phyloP scores from a whole-genome alignment of 2,329 filamentous ascomycete species.

The Pseudogymnoascus pannorum region DNA sequence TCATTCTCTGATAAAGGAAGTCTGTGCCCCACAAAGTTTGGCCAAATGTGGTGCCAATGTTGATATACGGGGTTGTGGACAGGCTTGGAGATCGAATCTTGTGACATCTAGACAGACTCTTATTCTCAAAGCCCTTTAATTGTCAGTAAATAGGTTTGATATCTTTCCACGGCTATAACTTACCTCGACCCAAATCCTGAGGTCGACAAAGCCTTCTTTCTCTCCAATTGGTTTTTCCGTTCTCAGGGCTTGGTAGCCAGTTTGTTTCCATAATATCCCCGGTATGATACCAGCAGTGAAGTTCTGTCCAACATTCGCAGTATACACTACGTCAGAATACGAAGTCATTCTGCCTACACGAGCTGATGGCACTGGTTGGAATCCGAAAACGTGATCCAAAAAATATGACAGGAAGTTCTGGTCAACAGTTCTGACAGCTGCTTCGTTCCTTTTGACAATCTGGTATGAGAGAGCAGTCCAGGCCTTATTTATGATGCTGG shows the following conservation, averaged over 20 bases:
- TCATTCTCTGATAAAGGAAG: neutral
- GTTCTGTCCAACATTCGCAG: neutral
- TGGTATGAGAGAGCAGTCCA: neutral
- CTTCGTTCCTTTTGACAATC: neutral
- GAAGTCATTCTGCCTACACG: neutral
- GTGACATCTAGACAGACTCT: neutral
- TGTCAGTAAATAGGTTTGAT: neutral
- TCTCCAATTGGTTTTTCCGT: neutral
- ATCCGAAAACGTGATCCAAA: neutral
- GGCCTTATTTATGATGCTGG: neutral
- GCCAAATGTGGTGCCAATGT: conserved; percentile 4
- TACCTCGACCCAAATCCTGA: conserved; percentile 1
- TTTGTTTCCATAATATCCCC: neutral
- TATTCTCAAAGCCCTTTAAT: neutral
- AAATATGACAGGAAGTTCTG: neutral
- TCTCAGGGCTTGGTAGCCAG: neutral
- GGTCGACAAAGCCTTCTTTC: neutral
- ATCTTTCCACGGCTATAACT: neutral
- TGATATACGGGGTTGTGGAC: neutral
- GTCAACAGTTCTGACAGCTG: neutral
- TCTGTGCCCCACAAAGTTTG: conserved; percentile 1
- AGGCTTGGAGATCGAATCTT: neutral
- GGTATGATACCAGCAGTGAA: neutral
- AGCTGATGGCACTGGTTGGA: neutral
- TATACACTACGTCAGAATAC: neutral